These are phyloP conservation scores for Pseudogymnoascus sp. DNA, from an alignment of 2,329 filamentous ascomycete genomes.

Conservation along the genomic window DNA sequence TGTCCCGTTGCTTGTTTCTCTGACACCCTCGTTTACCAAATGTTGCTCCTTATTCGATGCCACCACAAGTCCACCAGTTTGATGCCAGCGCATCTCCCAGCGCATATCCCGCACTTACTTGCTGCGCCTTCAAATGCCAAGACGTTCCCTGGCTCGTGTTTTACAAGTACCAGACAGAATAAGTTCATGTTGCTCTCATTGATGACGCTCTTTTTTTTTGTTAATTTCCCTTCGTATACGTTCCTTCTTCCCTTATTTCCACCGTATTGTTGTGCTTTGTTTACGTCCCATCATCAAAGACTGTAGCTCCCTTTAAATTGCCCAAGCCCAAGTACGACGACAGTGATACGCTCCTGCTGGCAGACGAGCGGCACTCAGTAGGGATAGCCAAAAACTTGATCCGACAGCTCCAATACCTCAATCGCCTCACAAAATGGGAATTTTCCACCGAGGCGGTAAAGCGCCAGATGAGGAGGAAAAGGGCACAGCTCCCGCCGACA, in stretches of 20 bases:
- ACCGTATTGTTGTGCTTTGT: conserved; percentile 1
- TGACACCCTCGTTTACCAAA: not conserved
- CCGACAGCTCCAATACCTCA: not conserved
- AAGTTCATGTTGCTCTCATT: not conserved
- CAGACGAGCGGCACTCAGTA: not conserved
- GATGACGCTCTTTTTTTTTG: not conserved
- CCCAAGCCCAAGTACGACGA: not conserved
- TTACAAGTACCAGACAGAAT: not conserved
- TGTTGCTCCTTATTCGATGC: not conserved
- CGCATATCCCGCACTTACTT: not conserved
- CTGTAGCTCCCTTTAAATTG: not conserved
- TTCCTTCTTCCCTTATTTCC: not conserved
- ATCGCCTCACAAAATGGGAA: not conserved
- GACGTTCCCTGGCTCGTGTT: not conserved
- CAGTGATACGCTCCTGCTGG: not conserved
- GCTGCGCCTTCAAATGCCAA: conserved; percentile 1
- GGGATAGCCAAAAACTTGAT: not conserved
- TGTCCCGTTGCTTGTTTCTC: not conserved
- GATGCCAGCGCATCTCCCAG: conserved; percentile 1
- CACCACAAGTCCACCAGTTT: not conserved
- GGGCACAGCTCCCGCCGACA: not conserved
- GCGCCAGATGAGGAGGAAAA: not conserved
- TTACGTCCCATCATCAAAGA: not conserved
- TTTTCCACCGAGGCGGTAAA: not conserved
- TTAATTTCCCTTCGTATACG: conserved; percentile 4